Evolutionary conservation across 2,329 filamentous ascomycete species (phyloP), one percentile per base, ranked within the genome.

Genomic region (Calonectria pseudoreteaudii): DNA sequence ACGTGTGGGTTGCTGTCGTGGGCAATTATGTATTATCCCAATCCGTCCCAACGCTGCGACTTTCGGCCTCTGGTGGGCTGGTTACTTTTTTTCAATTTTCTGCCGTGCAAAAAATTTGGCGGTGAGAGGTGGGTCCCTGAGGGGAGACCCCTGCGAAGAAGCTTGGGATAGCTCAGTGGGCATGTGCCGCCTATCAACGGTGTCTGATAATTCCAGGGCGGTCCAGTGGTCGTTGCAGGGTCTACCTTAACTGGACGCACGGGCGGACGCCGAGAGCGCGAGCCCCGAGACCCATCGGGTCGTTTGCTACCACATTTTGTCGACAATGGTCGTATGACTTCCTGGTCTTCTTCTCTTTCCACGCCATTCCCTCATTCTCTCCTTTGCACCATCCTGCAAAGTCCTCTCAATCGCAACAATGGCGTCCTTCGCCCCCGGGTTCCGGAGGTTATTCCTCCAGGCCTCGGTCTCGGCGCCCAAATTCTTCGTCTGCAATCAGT

Each of bases 401-500:
- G 41, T 36, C 34, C 47, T 10, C 30, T 56, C 38, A 64, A 71
- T 69, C 69, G 30, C 60, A 69, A 78, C 53, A 67, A 78, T 89
- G 87, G 83, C 86, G 72, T 81, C 85, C 62, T 80, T 88, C 70
- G 80, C 84, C 70, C 86, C 86, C 60, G 84, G 86, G 66, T 78
- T 88, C 71, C 84, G 86, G 74, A 84, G 86, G 78, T 76, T 84
- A 53, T 82, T 84, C 76, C 76, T 87, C 30, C 84, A 83, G 77
- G 81, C 84, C 68, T 76, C 79, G 69, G 74, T 58, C 47, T 76
- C 79, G 30, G 75, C 76, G 26, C 82, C 87, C 38, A 82, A 85
- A 38, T 83, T 85, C 70, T 85, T 88, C 68, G 80, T 86, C 80
- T 89, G 87, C 83, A 87, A 87, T 75, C 88, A 89, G 86, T 90